Evolutionary conservation across 2,329 filamentous ascomycete genomes (phyloP).

Genomic region (Calonectria leucothoes): DNA sequence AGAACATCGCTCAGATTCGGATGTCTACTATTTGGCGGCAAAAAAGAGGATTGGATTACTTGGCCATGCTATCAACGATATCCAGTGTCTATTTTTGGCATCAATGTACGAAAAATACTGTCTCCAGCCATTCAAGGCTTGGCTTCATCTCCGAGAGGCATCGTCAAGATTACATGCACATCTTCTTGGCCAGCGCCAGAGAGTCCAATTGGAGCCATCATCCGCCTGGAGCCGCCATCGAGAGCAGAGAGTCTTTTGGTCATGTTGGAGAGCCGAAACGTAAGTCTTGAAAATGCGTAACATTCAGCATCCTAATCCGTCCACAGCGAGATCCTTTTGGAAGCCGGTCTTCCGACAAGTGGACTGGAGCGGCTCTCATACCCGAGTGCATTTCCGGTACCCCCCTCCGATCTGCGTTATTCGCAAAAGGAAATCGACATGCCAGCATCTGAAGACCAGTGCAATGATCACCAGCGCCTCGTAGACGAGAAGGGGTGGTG

Average conservation of each 20-base stretch:
- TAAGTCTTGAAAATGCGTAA: neutral
- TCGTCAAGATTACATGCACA: conserved; percentile 14
- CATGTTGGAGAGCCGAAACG: conserved; percentile 25
- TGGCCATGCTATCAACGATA: conserved; percentile 17
- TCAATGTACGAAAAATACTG: conserved; percentile 25
- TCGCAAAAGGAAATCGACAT: neutral
- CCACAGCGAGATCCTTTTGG: conserved; percentile 17
- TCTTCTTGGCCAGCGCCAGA: conserved; percentile 17
- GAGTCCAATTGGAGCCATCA: neutral
- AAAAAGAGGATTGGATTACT: conserved; percentile 25
- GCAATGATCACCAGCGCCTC: conserved; percentile 11
- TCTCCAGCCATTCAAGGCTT: conserved; percentile 19
- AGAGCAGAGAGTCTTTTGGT: conserved; percentile 26
- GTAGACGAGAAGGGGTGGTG: conserved; percentile 26
- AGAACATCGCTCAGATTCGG: conserved; percentile 6
- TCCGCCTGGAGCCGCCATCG: conserved; percentile 1
- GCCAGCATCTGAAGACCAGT: neutral
- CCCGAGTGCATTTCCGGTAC: conserved; percentile 18
- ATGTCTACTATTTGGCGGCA: conserved; percentile 17
- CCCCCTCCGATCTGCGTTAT: conserved; percentile 8
- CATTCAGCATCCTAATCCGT: neutral
- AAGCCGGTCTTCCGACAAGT: conserved; percentile 16
- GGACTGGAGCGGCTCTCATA: conserved; percentile 19
- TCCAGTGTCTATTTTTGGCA: conserved; percentile 23
- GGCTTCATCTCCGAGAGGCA: conserved; percentile 24